Conservation (phyloP, 257 asterid genomes). For the Forsythia suspensa region DNA sequence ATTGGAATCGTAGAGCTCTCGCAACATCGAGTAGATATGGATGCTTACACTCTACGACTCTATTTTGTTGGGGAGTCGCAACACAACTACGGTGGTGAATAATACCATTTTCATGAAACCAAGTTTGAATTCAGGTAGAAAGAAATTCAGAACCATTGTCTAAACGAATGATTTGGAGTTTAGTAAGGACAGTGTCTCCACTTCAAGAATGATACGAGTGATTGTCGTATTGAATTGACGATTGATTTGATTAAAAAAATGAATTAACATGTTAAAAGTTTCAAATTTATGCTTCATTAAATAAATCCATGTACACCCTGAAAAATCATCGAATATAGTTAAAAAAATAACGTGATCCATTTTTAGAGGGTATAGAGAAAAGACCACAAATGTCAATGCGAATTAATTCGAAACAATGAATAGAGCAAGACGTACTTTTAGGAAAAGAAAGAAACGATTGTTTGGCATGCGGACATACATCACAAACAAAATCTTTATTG, state of each 20-base stretch:
- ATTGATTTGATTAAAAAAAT: neutral
- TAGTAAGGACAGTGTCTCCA: neutral
- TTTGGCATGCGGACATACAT: conserved; percentile 7
- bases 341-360: conserved; percentile 6
- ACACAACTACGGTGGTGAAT: conserved; percentile 7
- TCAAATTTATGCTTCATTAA: conserved; percentile 10
- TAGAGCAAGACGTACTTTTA: neutral
- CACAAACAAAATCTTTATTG: neutral
- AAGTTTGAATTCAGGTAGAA: neutral
- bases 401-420: conserved; percentile 4
- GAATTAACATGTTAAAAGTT: conserved; percentile 1
- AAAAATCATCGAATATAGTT: conserved; percentile 9
- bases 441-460: neutral
- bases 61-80: conserved; percentile 12
- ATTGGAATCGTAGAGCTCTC: neutral
- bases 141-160: neutral
- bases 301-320: neutral
- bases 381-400: conserved; percentile 17
- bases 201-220: neutral
- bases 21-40: neutral
- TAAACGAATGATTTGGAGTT: neutral
- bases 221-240: neutral
- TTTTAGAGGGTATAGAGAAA: neutral
- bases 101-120: conserved; percentile 1
- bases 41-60: neutral